Percentiles rank a stretch among this genome's conserved stretches.
Evolutionary conservation across 2,329 filamentous ascomycete genomes (phyloP).

Genomic region (Colletotrichum sp.): DNA sequence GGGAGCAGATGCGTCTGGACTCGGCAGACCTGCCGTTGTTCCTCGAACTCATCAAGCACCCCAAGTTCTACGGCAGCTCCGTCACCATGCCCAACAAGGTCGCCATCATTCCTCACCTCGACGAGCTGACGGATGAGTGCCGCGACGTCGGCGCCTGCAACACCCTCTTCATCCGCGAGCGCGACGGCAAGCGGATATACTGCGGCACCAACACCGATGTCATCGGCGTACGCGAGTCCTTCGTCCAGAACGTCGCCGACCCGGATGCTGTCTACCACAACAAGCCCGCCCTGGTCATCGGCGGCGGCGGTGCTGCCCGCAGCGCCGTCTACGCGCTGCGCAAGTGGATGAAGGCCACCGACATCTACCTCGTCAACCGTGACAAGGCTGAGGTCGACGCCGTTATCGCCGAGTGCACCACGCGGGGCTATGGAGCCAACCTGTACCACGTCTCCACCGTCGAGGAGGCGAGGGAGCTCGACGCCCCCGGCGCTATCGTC

Average conservation of each 20-base stretch:
- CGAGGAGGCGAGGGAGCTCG: constrained; percentile 61
- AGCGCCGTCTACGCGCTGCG: constrained; percentile 77
- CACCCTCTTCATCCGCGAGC: constrained; percentile 70
- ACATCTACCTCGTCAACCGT: constrained; percentile 80
- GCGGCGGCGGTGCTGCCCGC: constrained; percentile 79
- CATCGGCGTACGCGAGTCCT: constrained; percentile 76
- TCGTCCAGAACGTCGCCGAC: constrained; percentile 58
- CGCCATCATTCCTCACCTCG: constrained; percentile 73
- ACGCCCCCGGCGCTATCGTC: constrained; percentile 69
- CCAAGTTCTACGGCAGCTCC: constrained; percentile 70
- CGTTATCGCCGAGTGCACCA: constrained; percentile 67
- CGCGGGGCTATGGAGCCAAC: constrained; percentile 61
- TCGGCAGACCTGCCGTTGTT: constrained; percentile 54
- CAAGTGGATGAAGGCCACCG: constrained; percentile 69
- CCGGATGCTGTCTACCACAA: constrained; percentile 54
- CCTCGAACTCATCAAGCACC: constrained; percentile 55
- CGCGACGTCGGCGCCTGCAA: constrained; percentile 79
- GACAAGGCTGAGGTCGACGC: constrained; percentile 69
- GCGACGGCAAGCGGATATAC: constrained; percentile 53
- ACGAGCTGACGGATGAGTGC: constrained; percentile 75
- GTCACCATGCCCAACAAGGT: constrained; percentile 89
- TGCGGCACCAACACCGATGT: constrained; percentile 85
- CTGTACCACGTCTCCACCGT: constrained; percentile 66
- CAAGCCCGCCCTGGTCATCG: constrained; percentile 73
- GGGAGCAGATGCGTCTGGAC: constrained; percentile 58